Conservation (phyloP, 2,329 filamentous ascomycete species). For the Sclerotinia glacialis region DNA sequence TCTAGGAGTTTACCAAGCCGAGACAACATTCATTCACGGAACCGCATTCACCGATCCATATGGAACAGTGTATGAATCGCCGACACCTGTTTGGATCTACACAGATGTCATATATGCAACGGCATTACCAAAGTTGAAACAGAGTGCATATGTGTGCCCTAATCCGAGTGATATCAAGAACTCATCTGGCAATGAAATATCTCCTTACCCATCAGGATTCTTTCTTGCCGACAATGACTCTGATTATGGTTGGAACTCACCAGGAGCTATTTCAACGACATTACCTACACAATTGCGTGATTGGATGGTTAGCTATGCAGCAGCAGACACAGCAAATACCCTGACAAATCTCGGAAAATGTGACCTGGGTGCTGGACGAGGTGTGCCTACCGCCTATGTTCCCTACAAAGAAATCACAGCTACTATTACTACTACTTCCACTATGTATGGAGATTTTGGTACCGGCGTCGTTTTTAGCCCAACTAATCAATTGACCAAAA, state of each 20-base stretch:
- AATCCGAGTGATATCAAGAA: background rate
- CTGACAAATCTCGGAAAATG: slow-evolving; percentile 21
- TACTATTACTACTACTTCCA: slow-evolving; percentile 14
- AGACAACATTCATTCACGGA: slow-evolving; percentile 22
- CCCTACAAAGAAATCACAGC: slow-evolving; percentile 23
- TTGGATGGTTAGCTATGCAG: slow-evolving; percentile 24
- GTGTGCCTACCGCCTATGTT: slow-evolving; percentile 26
- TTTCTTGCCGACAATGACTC: slow-evolving; percentile 18
- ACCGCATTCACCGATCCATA: slow-evolving; percentile 29
- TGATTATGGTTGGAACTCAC: slow-evolving; percentile 12
- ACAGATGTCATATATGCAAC: slow-evolving; percentile 16
- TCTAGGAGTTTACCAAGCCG: slow-evolving; percentile 18
- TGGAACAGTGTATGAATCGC: slow-evolving; percentile 24
- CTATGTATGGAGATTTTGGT: slow-evolving; percentile 21
- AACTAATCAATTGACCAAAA: background rate
- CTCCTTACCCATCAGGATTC: slow-evolving; percentile 24
- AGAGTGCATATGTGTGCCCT: slow-evolving; percentile 19
- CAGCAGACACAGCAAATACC: background rate
- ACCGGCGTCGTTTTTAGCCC: background rate
- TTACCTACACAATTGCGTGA: slow-evolving; percentile 21
- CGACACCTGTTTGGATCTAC: slow-evolving; percentile 26
- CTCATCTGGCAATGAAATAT: slow-evolving; percentile 12
- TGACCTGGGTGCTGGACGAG: slow-evolving; percentile 21
- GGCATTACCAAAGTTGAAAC: background rate
- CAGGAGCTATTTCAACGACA: slow-evolving; percentile 14